Conservation (phyloP, 1,284 basidiomycete species). For the Ustilago trichophora region DNA sequence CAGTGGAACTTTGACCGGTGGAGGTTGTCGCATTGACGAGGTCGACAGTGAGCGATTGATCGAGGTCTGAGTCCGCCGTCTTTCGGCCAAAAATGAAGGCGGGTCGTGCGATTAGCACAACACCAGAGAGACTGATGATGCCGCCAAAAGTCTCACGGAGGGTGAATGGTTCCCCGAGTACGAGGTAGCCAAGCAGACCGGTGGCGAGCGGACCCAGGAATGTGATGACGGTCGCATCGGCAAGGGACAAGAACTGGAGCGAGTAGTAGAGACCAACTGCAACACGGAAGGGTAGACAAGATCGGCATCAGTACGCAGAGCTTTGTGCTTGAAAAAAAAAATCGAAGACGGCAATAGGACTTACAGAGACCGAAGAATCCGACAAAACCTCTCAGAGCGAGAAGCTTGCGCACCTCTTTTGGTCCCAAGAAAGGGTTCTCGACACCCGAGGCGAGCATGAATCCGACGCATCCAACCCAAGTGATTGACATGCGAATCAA, state of each 20-base stretch:
- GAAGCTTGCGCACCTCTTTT: constrained; percentile 73
- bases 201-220: constrained; percentile 79
- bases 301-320: background rate
- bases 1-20: constrained; percentile 3
- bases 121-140: constrained; percentile 73
- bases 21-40: background rate
- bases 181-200: constrained; percentile 75
- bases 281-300: background rate
- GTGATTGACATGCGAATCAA: constrained; percentile 71
- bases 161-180: constrained; percentile 76
- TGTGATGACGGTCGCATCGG: constrained; percentile 79
- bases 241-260: constrained; percentile 75
- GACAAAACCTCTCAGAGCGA: constrained; percentile 73
- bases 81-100: constrained; percentile 44
- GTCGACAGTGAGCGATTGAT: constrained; percentile 9
- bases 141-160: constrained; percentile 74
- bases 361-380: constrained; percentile 69
- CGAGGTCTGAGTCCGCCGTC: constrained; percentile 29
- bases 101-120: constrained; percentile 71
- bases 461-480: constrained; percentile 62
- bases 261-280: constrained; percentile 76
- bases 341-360: constrained; percentile 68
- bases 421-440: constrained; percentile 77
- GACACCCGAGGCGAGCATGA: constrained; percentile 68
- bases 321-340: no score